These are phyloP conservation scores for Chlamydomonas schloesseri DNA, from an alignment of 139 green algal species.

Conservation along the genomic window DNA sequence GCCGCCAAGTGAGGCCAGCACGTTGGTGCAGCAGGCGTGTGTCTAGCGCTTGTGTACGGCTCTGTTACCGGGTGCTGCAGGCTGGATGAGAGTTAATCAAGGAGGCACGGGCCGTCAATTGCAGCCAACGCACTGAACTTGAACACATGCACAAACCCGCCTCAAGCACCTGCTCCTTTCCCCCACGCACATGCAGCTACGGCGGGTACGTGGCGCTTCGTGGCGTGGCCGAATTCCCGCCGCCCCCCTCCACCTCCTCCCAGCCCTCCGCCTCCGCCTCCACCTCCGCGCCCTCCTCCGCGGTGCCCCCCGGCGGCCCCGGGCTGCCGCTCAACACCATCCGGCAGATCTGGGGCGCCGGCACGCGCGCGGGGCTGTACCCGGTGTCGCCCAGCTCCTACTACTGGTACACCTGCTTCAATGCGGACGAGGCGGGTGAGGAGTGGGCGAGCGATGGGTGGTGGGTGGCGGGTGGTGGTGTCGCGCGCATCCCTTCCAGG, in stretches of 20 bases:
- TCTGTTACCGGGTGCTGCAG: too few relatives aligned
- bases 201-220: slow-evolving; percentile 43
- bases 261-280: too few relatives aligned
- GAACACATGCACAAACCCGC: too few relatives aligned
- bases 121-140: too few relatives aligned
- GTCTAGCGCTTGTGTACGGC: too few relatives aligned
- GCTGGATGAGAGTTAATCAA: too few relatives aligned
- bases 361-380: slow-evolving; percentile 80
- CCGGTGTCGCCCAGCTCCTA: slow-evolving; percentile 56
- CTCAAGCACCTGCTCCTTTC: not conserved
- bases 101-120: too few relatives aligned
- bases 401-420: slow-evolving; percentile 77
- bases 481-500: not conserved
- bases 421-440: slow-evolving; percentile 20
- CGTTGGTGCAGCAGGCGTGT: too few relatives aligned
- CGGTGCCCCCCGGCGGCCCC: not conserved
- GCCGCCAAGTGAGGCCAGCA: slow-evolving; percentile 29
- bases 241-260: not conserved
- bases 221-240: slow-evolving; percentile 55
- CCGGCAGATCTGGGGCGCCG: slow-evolving; percentile 57
- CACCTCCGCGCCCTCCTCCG: not conserved
- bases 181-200: too few relatives aligned
- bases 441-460: not conserved
- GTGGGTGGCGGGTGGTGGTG: too few relatives aligned
- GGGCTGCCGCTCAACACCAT: slow-evolving; percentile 53